Evolutionary conservation across 306 rosid genomes (phyloP).

Genomic region (Cucumis cinereus): DNA sequence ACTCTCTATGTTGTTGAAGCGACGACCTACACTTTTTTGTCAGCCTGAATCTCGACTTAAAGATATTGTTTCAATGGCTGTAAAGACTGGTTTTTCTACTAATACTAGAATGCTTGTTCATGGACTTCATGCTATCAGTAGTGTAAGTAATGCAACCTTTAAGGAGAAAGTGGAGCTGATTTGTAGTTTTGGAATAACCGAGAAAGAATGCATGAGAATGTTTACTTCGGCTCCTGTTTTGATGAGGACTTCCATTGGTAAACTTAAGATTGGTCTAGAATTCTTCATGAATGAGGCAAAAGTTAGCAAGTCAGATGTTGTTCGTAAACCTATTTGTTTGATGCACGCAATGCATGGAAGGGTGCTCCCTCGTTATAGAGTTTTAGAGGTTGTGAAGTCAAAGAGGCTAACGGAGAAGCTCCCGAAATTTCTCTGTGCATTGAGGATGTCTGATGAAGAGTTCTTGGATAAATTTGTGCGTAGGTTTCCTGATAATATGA

Average conservation of each 20-base stretch:
- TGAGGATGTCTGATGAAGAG: slow-evolving; percentile 16
- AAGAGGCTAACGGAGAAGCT: slow-evolving; percentile 22
- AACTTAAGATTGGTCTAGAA: slow-evolving; percentile 30
- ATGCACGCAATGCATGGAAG: slow-evolving; percentile 33
- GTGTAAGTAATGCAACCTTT: slow-evolving; percentile 20
- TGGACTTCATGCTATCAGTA: slow-evolving; percentile 23
- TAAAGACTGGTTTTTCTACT: slow-evolving; percentile 29
- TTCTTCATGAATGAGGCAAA: slow-evolving; percentile 29
- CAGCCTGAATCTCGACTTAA: slow-evolving; percentile 16
- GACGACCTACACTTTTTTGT: slow-evolving; percentile 19
- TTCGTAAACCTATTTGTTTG: slow-evolving; percentile 21
- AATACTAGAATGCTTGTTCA: slow-evolving; percentile 35
- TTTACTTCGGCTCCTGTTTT: slow-evolving; percentile 27
- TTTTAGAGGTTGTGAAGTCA: slow-evolving; percentile 25
- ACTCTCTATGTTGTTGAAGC: slow-evolving; percentile 28
- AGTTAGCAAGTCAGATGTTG: slow-evolving; percentile 22
- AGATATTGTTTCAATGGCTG: slow-evolving; percentile 21
- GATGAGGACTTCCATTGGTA: slow-evolving; percentile 30
- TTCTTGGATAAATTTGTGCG: slow-evolving; percentile 31
- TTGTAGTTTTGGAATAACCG: slow-evolving; percentile 32
- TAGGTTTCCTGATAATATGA: slow-evolving; percentile 19
- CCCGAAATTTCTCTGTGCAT: slow-evolving; percentile 2
- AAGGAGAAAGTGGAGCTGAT: slow-evolving; percentile 26
- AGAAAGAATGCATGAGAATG: slow-evolving; percentile 33
- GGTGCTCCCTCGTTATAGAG: slow-evolving; percentile 39